A percentile compares a stretch with the other conserved stretches of the same genome.
phyloP scores from a whole-genome alignment of 192 early-diverging fungal genomes.

The Umbelopsis sp. region DNA sequence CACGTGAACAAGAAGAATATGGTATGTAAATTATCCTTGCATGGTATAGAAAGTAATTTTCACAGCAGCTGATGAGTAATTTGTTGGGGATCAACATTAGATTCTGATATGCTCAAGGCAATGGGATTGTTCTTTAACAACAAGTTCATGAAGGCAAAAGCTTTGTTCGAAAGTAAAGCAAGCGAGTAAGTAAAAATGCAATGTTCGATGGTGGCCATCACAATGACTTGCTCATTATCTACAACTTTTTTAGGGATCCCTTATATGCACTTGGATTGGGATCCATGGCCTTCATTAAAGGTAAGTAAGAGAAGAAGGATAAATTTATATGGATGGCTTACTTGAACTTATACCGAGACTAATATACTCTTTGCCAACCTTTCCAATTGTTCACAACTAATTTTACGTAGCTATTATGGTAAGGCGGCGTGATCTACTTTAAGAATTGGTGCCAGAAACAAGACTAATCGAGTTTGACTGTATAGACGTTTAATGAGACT shows the following conservation, averaged over 20 bases:
- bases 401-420: slow-evolving; percentile 31
- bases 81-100: slow-evolving; percentile 5
- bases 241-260: slow-evolving; percentile 37
- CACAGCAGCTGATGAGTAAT: not conserved
- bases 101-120: slow-evolving; percentile 30
- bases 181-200: slow-evolving; percentile 32
- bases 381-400: not conserved
- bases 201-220: not conserved
- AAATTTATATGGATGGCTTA: not conserved
- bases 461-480: not conserved
- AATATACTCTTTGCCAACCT: not conserved
- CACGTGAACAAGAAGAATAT: slow-evolving; percentile 36
- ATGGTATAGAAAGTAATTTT: not conserved
- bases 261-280: slow-evolving; percentile 55
- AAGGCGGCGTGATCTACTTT: slow-evolving; percentile 5
- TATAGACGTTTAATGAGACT: slow-evolving; percentile 44
- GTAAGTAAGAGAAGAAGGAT: slow-evolving; percentile 29
- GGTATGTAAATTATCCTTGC: slow-evolving; percentile 19
- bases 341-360: too few species aligned
- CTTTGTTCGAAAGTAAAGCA: slow-evolving; percentile 46
- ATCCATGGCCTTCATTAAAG: slow-evolving; percentile 57
- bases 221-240: not conserved
- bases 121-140: slow-evolving; percentile 57
- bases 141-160: slow-evolving; percentile 50
- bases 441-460: not conserved